phyloP scores from a whole-genome alignment of 495 filamentous ascomycete species.

The Pseudoneurospora amorphoporcata region DNA sequence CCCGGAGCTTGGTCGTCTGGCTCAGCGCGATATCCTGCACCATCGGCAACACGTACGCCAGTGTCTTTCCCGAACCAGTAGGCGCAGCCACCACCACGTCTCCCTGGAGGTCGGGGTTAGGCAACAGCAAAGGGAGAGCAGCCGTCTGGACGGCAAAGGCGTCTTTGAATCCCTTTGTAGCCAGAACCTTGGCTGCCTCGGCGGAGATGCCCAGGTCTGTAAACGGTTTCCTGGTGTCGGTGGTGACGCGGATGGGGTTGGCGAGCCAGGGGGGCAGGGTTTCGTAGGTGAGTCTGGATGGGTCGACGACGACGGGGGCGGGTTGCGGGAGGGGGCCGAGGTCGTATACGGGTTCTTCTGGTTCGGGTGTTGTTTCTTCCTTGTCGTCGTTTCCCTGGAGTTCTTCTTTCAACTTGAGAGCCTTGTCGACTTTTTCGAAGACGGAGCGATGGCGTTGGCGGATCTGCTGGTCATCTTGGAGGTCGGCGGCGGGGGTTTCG shows the following conservation, averaged over 20 bases:
- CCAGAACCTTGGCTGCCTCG: slow-evolving; percentile 41
- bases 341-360: slow-evolving; percentile 45
- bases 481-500: slow-evolving; percentile 1
- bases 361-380: slow-evolving; percentile 17
- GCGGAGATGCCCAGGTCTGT: slow-evolving; percentile 41
- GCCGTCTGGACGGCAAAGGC: slow-evolving; percentile 81
- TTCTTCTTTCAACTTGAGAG: slow-evolving; percentile 19
- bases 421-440: slow-evolving; percentile 39
- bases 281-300: slow-evolving; percentile 40
- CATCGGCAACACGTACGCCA: slow-evolving; percentile 83
- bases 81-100: slow-evolving; percentile 83
- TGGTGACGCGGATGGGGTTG: slow-evolving; percentile 53
- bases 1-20: slow-evolving; percentile 53
- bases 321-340: slow-evolving; percentile 74
- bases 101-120: slow-evolving; percentile 43
- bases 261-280: slow-evolving; percentile 65
- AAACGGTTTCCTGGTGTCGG: slow-evolving; percentile 50
- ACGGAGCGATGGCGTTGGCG: slow-evolving; percentile 33
- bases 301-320: slow-evolving; percentile 43
- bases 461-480: slow-evolving; percentile 13
- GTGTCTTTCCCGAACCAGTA: slow-evolving; percentile 89
- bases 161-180: slow-evolving; percentile 53
- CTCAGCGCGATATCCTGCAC: slow-evolving; percentile 57
- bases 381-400: slow-evolving; percentile 13
- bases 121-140: slow-evolving; percentile 66